Base-by-base conservation (phyloP, 768 basidiomycete genomes). In the Boletus bicolor region DNA sequence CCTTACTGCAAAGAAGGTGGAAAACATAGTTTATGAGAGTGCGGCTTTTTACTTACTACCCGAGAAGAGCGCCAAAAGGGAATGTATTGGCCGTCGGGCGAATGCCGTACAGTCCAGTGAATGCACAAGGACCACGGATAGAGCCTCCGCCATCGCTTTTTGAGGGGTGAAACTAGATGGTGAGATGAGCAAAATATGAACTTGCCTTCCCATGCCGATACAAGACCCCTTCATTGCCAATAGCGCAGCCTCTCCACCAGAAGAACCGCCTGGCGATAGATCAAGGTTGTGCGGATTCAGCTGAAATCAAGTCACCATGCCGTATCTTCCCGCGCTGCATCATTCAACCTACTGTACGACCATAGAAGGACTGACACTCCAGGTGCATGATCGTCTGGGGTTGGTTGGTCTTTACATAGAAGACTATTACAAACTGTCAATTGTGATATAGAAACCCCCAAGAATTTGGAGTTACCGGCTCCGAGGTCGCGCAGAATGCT, bases 221-320 rank as follows among this genome's bases (percentile, higher is more conserved):
- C 75, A 75, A 21, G 74, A 72, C 34, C 80, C 80, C 36, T 73
- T 74, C 51, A 82, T 57, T 5, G 78, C 78, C 2, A 82, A 50
- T 1, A 82, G 60, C 0, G 82, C 79, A 5, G 73, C 71, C 63
- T 81, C 82, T 34, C 82, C 82, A 7, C 82, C 82, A 2, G 77
- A 77, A 10, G 79, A 80, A n/a, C 82, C 82, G 12, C 82, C 82
- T 1, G 74, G 64, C 0, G 76, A 78, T 24, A 80, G 64, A 11
- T 66, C 46, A 2, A 73, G 67, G 57, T 81, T 80, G 65, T 69
- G 64, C 1, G 82, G 82, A 53, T 82, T 80, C 32, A 71, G 61
- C 44, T 80, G 68, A 41, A 46, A 45, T 24, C n/a, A 34, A 19
- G 44, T 55, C 7, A 59, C 14, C 11, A 17, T 30, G 15, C 2